Evolutionary conservation across 2,329 filamentous ascomycete genomes (phyloP).

Genomic region (Stagonosporopsis vannaccii): DNA sequence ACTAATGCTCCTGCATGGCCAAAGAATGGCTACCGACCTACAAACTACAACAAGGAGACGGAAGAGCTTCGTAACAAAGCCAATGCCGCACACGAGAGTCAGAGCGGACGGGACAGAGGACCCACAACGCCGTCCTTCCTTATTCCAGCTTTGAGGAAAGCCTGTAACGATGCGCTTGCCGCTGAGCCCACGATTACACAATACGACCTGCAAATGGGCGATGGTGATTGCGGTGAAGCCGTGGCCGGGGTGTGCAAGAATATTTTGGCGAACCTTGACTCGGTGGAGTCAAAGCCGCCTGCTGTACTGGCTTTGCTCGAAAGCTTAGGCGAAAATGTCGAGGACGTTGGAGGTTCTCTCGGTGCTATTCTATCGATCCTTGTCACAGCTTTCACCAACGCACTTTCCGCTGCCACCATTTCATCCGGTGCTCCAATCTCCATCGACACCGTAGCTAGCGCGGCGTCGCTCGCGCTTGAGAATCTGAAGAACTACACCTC

Average conservation of each 20-base stretch:
- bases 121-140: slow-evolving; percentile 52
- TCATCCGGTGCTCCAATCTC: slow-evolving; percentile 34
- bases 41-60: slow-evolving; percentile 35
- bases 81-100: slow-evolving; percentile 33
- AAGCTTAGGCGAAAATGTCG: slow-evolving; percentile 67
- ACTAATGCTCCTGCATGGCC: slow-evolving; percentile 63
- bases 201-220: slow-evolving; percentile 82
- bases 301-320: slow-evolving; percentile 64
- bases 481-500: slow-evolving; percentile 75
- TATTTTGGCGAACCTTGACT: slow-evolving; percentile 57
- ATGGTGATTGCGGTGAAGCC: slow-evolving; percentile 83
- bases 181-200: slow-evolving; percentile 71
- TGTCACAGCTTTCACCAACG: slow-evolving; percentile 74
- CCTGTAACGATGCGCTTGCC: slow-evolving; percentile 58
- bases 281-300: slow-evolving; percentile 61
- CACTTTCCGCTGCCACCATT: slow-evolving; percentile 44
- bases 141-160: slow-evolving; percentile 51
- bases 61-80: slow-evolving; percentile 38
- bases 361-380: slow-evolving; percentile 84
- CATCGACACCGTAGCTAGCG: slow-evolving; percentile 46
- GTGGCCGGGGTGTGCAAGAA: slow-evolving; percentile 70
- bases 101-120: slow-evolving; percentile 30
- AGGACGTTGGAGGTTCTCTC: slow-evolving; percentile 76
- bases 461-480: slow-evolving; percentile 55
- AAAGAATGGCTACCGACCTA: slow-evolving; percentile 53